These are phyloP conservation scores for Colletotrichum sp. DNA, from an alignment of 2,329 filamentous ascomycete genomes.

Conservation along the genomic window DNA sequence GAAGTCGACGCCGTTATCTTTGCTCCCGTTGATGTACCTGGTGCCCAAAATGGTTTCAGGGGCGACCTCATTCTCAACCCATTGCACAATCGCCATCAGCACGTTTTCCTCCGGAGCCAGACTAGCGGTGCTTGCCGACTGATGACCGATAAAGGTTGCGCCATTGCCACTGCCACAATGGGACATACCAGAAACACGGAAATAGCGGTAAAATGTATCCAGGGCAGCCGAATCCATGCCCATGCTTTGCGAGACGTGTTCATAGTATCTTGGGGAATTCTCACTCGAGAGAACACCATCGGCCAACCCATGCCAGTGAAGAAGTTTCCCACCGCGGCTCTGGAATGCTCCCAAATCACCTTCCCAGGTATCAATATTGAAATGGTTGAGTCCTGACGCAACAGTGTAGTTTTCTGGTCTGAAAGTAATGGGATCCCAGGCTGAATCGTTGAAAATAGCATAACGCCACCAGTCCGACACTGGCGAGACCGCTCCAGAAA, in stretches of 20 bases:
- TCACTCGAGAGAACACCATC: constrained; percentile 48
- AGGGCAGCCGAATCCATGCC: constrained; percentile 33
- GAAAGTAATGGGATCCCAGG: constrained; percentile 39
- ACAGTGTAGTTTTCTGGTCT: constrained; percentile 35
- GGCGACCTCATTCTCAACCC: constrained; percentile 34
- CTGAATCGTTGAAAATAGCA: constrained; percentile 43
- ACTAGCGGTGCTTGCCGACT: constrained; percentile 23
- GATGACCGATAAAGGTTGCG: constrained; percentile 32
- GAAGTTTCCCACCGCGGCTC: constrained; percentile 45
- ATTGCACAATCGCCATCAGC: constrained; percentile 28
- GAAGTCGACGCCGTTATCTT: constrained; percentile 29
- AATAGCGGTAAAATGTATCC: constrained; percentile 38
- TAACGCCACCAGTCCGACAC: constrained; percentile 39
- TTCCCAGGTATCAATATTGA: constrained; percentile 42
- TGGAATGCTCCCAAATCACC: constrained; percentile 44
- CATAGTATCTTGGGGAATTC: constrained; percentile 53
- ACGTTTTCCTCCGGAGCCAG: constrained; percentile 32
- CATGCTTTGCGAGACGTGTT: constrained; percentile 51
- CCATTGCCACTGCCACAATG: constrained; percentile 36
- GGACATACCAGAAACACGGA: constrained; percentile 34
- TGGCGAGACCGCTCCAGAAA: constrained; percentile 35
- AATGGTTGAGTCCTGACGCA: constrained; percentile 38
- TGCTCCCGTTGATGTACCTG: constrained; percentile 31
- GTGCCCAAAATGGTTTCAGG: constrained; percentile 37
- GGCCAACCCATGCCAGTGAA: constrained; percentile 51